Evolutionary conservation across 352 stramenopile species (phyloP), one percentile per base, ranked within the genome.

Genomic region (Globisporangium echinulatum): DNA sequence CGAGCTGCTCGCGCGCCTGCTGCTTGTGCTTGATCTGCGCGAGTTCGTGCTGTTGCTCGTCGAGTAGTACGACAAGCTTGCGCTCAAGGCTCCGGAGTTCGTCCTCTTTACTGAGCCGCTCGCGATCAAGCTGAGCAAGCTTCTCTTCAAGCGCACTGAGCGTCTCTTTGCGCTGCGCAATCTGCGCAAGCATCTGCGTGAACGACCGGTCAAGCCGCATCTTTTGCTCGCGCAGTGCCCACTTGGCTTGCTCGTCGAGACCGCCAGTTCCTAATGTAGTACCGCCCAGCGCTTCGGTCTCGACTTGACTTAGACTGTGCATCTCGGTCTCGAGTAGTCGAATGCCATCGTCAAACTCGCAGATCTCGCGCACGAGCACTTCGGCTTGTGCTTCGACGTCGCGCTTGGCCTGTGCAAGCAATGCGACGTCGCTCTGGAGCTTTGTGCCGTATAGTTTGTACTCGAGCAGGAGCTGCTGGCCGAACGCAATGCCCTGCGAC

Each of bases 201-300:
- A 98, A 98, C 63, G 98, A 92, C 25, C 88, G 84, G 68, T 98
- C 92, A 13, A 98, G 78, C 0, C 90, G 82, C 76, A 97, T 96
- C 67, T 98, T 98, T 67, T 97, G 87, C 68, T 97, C 92, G 17
- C 90, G 81, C 7, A 97, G 66, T 47, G 94, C 80, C 71, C 85
- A 90, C 64, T 87, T 89, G 7, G 71, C 75, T 44, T 92, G 74
- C 66, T 97, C 90, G 63, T 97, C 89, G 58, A 97, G 69, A 44
- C 15, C 52, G 6, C 11, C 37, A 33, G 25, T 33, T 33, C 25
- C 25, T 33, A 3, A 33, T 3, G 25, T 33, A 33, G 25, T 33
- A 5, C 39, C n/a, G 3, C 17, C 52, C 15, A 87, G 83, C 11
- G 82, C 87, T 54, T 98, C 91, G 40, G 84, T 87, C 74, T 98